A percentile compares a stretch with the other conserved stretches of the same genome.
Conservation (phyloP, 75 land plant genomes). For the Sequoia sempervirens region DNA sequence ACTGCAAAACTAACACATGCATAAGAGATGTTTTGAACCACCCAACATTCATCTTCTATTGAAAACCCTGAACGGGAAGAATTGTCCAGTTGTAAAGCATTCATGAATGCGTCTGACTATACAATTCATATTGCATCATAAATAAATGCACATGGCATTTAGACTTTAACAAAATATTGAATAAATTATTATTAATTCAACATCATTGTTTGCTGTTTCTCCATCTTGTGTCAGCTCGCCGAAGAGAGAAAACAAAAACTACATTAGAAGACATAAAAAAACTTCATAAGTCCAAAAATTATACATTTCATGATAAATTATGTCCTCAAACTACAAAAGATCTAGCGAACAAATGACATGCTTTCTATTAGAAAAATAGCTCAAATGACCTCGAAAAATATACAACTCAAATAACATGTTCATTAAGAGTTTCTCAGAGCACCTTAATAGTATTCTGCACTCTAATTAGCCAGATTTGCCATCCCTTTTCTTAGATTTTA, state of each 20-base stretch:
- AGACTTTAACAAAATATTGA: not conserved
- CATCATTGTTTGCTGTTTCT: not conserved
- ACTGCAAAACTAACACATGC: not conserved
- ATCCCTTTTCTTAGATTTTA: not conserved
- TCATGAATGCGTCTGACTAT: not conserved
- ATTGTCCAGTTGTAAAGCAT: not conserved
- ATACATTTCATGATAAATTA: conserved; percentile 1
- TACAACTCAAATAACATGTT: conserved; percentile 13
- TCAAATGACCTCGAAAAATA: conserved; percentile 11
- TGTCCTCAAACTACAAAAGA: not conserved
- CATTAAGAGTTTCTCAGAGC: conserved; percentile 1
- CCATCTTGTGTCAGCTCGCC: not conserved
- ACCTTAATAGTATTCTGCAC: conserved; percentile 7
- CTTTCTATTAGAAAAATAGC: not conserved
- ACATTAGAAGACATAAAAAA: not conserved
- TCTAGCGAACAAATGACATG: conserved; percentile 4
- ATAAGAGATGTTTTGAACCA: not conserved
- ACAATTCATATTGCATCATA: not conserved
- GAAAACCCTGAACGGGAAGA: not conserved
- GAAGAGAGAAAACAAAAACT: not conserved
- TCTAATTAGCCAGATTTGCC: not conserved
- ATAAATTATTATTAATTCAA: not conserved
- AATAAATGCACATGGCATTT: not conserved
- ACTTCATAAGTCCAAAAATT: not conserved
- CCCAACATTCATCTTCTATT: not conserved